Evolutionary conservation across 179 eudicot species (phyloP), one percentile per base, ranked within the genome.

Genomic region (Patellifolia procumbens): DNA sequence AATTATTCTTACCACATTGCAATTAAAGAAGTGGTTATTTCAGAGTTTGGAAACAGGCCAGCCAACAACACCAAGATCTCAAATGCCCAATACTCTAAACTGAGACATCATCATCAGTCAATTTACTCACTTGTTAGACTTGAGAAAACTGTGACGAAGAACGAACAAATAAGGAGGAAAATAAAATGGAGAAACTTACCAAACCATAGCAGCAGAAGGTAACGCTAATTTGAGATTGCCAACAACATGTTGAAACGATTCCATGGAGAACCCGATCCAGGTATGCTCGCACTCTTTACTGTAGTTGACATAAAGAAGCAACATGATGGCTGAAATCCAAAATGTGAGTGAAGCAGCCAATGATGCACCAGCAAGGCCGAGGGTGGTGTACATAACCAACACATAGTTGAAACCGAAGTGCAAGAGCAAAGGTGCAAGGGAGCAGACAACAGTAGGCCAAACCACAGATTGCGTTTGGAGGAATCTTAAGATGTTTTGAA

Each of bases 151-250:
- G 17, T 48, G 5, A 15, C 9, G 9, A 48, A 11, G 17, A 48
- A 48, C 10, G 52, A 48, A 42, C 45, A n/a, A 22, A 31, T 8
- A 17, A 49, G 53, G 4, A 13, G 19, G 2, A 51, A 51, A 51
- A 39, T 5, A 39, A 5, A 2, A 39, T 2, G 8, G 1, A 39
- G 5, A 9, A 39, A 39, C 43, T 39, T 7, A 39, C 97, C 97
- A 92, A 19, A 92, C 92, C 97, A 92, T 92, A 31, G 90, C 97
- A 31, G 95, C 97, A 60, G 94, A 92, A 74, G 97, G 92, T 32
- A 92, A 72, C 5, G 95, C 92, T 74, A 92, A 68, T 62, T 87
- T 90, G 76, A 90, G 74, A 69, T 68, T 84, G 5, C 68, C 5
- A 42, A 78, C 19, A 34, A 91, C 78, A 75, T 85, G 74, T 43